Conservation (phyloP, 2,329 filamentous ascomycete species). For the Fusarium sp. region DNA sequence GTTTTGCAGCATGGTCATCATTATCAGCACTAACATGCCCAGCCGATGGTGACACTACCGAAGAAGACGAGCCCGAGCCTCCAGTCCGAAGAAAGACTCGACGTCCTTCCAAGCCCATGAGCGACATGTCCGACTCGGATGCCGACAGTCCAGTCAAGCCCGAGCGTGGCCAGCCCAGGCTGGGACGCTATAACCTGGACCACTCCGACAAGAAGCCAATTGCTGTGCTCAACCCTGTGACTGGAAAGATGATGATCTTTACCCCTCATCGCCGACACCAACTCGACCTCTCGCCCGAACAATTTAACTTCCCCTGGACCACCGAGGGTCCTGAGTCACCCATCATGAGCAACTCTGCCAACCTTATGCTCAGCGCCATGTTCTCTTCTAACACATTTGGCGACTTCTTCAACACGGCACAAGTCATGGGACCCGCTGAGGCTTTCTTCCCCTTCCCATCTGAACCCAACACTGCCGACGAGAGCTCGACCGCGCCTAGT, state of each 20-base stretch:
- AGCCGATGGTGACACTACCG: slow-evolving; percentile 74
- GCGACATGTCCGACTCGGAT: slow-evolving; percentile 65
- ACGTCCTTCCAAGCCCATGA: slow-evolving; percentile 54
- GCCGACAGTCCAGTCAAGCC: slow-evolving; percentile 61
- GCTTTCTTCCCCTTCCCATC: slow-evolving; percentile 79
- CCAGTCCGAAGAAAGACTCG: slow-evolving; percentile 63
- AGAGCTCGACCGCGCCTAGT: slow-evolving; percentile 57
- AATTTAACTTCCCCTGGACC: slow-evolving; percentile 65
- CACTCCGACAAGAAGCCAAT: slow-evolving; percentile 69
- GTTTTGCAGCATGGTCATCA: slow-evolving; percentile 51
- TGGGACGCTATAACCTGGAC: slow-evolving; percentile 68
- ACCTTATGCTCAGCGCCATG: slow-evolving; percentile 84
- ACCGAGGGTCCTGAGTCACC: slow-evolving; percentile 62
- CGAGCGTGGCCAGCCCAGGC: slow-evolving; percentile 65
- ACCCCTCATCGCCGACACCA: slow-evolving; percentile 65
- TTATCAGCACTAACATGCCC: slow-evolving; percentile 56
- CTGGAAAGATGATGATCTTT: slow-evolving; percentile 74
- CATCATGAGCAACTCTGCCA: slow-evolving; percentile 75
- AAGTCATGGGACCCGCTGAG: slow-evolving; percentile 79
- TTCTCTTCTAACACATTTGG: slow-evolving; percentile 68
- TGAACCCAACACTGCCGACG: slow-evolving; percentile 68
- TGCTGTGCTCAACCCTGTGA: slow-evolving; percentile 68
- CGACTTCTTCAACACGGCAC: slow-evolving; percentile 70
- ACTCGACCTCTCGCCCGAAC: slow-evolving; percentile 67
- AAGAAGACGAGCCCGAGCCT: slow-evolving; percentile 69